Evolutionary conservation across 2,329 filamentous ascomycete species (phyloP).

Genomic region (Pezicula rhizophila): DNA sequence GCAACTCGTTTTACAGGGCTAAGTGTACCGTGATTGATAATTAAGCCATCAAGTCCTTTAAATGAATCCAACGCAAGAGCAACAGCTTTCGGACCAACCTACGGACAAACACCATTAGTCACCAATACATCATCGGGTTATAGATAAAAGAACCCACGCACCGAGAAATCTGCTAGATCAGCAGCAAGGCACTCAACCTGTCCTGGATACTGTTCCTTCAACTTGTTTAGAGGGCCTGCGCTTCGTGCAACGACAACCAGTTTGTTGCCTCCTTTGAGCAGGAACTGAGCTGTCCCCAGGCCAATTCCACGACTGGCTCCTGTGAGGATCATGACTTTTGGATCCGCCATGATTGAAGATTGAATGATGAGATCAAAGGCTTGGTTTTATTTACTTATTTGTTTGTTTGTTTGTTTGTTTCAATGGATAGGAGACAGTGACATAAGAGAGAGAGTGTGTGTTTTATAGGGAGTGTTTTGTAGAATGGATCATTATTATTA

Average conservation of each 20-base stretch:
- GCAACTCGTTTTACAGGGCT: slow-evolving; percentile 67
- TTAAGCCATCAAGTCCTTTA: slow-evolving; percentile 69
- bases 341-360: slow-evolving; percentile 31
- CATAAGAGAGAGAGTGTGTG: no score
- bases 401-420: no score
- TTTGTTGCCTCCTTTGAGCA: slow-evolving; percentile 49
- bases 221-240: slow-evolving; percentile 38
- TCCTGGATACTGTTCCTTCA: slow-evolving; percentile 45
- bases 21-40: slow-evolving; percentile 83
- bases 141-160: slow-evolving; percentile 23
- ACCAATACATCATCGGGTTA: background rate
- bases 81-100: slow-evolving; percentile 54
- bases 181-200: slow-evolving; percentile 51
- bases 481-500: no score
- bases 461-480: no score
- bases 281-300: slow-evolving; percentile 45
- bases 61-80: slow-evolving; percentile 61
- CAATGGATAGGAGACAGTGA: no score
- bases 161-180: slow-evolving; percentile 48
- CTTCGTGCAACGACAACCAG: slow-evolving; percentile 54
- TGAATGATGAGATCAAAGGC: no score
- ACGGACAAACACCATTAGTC: background rate
- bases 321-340: slow-evolving; percentile 65
- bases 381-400: no score
- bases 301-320: slow-evolving; percentile 60